Evolutionary conservation across 495 filamentous ascomycete species (phyloP), one percentile per base, ranked within the genome.

Genomic region (Aspergillus homomorphus): DNA sequence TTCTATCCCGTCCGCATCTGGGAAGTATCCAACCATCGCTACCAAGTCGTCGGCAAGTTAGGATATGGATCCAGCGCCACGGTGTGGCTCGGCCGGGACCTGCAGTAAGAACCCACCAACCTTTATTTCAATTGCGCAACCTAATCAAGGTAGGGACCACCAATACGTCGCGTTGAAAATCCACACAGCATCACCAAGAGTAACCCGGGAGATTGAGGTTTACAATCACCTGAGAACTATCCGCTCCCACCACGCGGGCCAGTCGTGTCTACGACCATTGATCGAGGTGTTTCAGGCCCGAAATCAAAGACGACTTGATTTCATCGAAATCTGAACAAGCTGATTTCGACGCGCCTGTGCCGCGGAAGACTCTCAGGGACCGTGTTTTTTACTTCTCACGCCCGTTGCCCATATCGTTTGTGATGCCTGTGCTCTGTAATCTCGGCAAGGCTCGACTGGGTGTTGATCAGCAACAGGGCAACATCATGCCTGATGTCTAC

Each of bases 21-120:
- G 12, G 78, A 83, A 52, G 61, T 73, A 1, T 70, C 76, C 58
- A 62, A 72, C 30, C 56, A 64, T 20, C 68, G 67, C 53, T 82
- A 80, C 65, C 66, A 70, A 52, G 61, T 80, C 52, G 51, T 78
- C 12, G 67, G 64, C 51, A 83, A 82, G 63, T 65, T 81, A 38
- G 76, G 80, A 7, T 79, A 75, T 59, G 80, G 80, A 6, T 64
- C 75, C 10, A 71, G 61, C 45, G 80, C 80, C 16, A 84, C 80
- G 5, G 80, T 79, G 1, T 82, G 79, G 80, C 69, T 83, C 16
- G 73, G 70, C 46, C 72, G 70, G n/a, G 78, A 82, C 62, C 62
- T 82, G 41, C 54, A 59, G 71, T 71, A 69, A 26, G 62, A 10
- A 9, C 16, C 18, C 43, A 24, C 24, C 5, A n/a, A 21, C 26